phyloP scores from a whole-genome alignment of 192 early-diverging fungal genomes.

The Podila epicladia region DNA sequence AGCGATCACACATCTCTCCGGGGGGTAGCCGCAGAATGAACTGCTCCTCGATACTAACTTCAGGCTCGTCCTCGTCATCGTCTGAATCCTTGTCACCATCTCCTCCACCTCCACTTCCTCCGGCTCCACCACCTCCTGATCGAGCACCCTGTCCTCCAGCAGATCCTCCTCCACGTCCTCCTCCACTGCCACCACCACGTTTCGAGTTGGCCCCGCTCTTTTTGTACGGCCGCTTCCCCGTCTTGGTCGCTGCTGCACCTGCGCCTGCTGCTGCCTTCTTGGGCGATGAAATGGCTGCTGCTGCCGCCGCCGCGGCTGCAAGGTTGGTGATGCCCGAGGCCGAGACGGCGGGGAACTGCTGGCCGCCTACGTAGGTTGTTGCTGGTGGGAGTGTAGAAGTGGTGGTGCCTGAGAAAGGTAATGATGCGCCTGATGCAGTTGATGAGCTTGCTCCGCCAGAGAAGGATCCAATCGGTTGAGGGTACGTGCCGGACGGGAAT shows the following conservation, averaged over 20 bases:
- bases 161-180: constrained; percentile 12
- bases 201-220: constrained; percentile 18
- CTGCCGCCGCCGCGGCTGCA: constrained; percentile 40
- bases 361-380: background rate
- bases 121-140: constrained; percentile 7
- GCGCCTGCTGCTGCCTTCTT: background rate
- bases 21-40: constrained; percentile 78
- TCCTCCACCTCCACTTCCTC: background rate
- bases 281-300: constrained; percentile 11
- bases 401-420: background rate
- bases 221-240: constrained; percentile 31
- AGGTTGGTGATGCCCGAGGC: constrained; percentile 10
- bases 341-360: background rate
- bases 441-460: constrained; percentile 5
- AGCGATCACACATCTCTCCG: constrained; percentile 56
- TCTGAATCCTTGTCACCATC: constrained; percentile 39
- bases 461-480: constrained; percentile 21
- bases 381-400: background rate
- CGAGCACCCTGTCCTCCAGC: background rate
- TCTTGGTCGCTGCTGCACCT: constrained; percentile 11
- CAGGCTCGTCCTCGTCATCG: constrained; percentile 66
- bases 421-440: constrained; percentile 7
- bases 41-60: constrained; percentile 84
- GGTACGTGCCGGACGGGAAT: constrained; percentile 3
- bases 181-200: constrained; percentile 16